A percentile compares a stretch with the other conserved stretches of the same genome.
Evolutionary conservation across 1,284 basidiomycete genomes (phyloP).

Genomic region (Exsudoporus floridanus): DNA sequence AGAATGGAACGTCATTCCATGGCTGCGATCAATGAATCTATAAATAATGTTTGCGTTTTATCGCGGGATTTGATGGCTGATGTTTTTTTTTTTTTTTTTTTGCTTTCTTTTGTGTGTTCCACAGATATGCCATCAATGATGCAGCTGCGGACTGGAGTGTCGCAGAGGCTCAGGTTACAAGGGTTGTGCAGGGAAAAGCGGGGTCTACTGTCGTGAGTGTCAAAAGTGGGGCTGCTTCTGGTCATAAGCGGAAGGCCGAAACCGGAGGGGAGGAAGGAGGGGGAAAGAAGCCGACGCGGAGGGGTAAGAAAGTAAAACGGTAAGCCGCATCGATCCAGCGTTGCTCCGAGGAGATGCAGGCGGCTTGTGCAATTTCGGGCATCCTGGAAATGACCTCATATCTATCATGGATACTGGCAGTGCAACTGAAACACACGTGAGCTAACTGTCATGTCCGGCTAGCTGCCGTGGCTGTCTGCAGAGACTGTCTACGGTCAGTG

Average conservation of each 20-base stretch:
- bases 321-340: constrained; percentile 29
- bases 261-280: constrained; percentile 29
- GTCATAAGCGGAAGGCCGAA: constrained; percentile 68
- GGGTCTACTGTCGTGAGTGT: constrained; percentile 75
- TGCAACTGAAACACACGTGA: background rate
- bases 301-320: constrained; percentile 60
- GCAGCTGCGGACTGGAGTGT: constrained; percentile 67
- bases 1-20: background rate
- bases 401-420: too few relatives aligned
- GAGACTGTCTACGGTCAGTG: background rate
- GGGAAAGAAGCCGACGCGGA: constrained; percentile 54
- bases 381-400: background rate
- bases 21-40: background rate
- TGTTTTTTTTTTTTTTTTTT: background rate
- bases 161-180: constrained; percentile 71
- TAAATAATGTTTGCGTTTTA: background rate
- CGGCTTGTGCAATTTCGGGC: background rate
- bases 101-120: too few relatives aligned
- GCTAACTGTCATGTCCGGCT: background rate
- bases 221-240: constrained; percentile 45
- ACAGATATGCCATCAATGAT: constrained; percentile 78
- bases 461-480: background rate
- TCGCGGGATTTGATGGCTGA: constrained; percentile 1
- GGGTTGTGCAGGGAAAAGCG: constrained; percentile 46
- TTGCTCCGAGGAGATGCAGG: too few relatives aligned